A percentile compares a stretch with the other conserved stretches of the same genome.
phyloP scores from a whole-genome alignment of 164 flowering plant species.

The Buxus sempervirens region DNA sequence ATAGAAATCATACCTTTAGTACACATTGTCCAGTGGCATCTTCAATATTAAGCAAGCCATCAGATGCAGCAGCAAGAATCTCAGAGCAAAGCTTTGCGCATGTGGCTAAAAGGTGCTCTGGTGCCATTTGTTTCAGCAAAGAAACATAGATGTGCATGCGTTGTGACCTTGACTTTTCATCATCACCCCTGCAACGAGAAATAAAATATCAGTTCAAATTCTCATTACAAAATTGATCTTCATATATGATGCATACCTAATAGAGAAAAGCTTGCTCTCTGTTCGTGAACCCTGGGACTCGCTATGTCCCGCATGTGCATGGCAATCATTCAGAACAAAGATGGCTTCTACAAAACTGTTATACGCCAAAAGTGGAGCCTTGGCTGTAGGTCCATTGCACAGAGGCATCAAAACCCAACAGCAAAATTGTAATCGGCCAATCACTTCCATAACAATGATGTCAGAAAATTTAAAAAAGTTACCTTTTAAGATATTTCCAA shows the following conservation, averaged over 20 bases:
- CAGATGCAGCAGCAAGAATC: conserved; percentile 91
- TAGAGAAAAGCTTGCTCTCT: conserved; percentile 56
- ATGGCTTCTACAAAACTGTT: conserved; percentile 98
- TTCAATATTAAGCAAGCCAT: conserved; percentile 76
- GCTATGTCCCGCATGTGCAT: conserved; percentile 54
- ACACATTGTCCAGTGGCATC: conserved; percentile 73
- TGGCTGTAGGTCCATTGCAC: conserved; percentile 48
- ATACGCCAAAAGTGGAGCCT: conserved; percentile 96
- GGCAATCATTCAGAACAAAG: conserved; percentile 83
- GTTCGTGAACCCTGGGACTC: conserved; percentile 40
- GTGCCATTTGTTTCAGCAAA: conserved; percentile 96
- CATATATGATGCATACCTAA: conserved; percentile 41
- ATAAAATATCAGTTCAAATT: not conserved
- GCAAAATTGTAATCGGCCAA: not conserved
- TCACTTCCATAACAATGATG: not conserved
- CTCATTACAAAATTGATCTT: not conserved
- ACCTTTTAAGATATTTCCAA: conserved; percentile 93
- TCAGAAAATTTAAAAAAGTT: not conserved
- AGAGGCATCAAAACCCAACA: conserved; percentile 10
- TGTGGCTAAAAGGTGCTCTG: conserved; percentile 93
- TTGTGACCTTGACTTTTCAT: conserved; percentile 68
- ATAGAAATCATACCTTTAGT: conserved; percentile 54
- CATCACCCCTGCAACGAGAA: conserved; percentile 61
- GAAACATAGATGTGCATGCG: conserved; percentile 84
- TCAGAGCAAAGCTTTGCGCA: conserved; percentile 94